Conservation (phyloP, 352 stramenopile genomes). For the Blastocystis sp. region DNA sequence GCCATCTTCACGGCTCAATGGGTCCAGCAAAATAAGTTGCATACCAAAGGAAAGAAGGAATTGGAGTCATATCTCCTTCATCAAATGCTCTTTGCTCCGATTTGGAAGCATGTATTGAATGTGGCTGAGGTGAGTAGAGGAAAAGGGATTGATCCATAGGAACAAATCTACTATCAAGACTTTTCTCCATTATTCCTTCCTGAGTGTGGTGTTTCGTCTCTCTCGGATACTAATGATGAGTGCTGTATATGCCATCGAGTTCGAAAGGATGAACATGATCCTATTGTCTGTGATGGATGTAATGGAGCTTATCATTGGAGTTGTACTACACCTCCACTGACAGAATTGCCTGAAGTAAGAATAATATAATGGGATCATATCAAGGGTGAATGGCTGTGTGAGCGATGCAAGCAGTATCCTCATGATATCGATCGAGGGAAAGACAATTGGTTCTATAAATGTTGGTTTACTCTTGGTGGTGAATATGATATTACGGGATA, state of each 20-base stretch:
- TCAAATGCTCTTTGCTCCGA: conserved; percentile 21
- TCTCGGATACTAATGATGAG: conserved; percentile 10
- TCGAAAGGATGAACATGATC: neutral
- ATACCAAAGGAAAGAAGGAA: conserved; percentile 19
- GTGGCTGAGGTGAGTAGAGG: neutral
- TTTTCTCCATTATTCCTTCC: conserved; percentile 15
- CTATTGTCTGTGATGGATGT: conserved; percentile 25
- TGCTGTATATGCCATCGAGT: conserved; percentile 18
- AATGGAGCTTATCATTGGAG: conserved; percentile 1
- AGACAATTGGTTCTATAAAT: neutral
- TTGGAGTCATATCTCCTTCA: neutral
- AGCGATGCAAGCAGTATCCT: neutral
- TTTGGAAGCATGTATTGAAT: conserved; percentile 11
- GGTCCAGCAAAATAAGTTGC: conserved; percentile 19
- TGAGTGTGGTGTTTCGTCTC: neutral
- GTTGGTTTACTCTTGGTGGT: conserved; percentile 22
- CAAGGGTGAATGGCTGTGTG: conserved; percentile 42
- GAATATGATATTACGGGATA: neutral
- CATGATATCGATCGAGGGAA: conserved; percentile 33
- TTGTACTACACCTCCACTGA: neutral
- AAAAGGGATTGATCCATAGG: neutral
- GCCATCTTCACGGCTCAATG: conserved; percentile 11
- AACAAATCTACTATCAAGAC: conserved; percentile 56
- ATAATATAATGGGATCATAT: neutral
- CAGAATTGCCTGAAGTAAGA: neutral